A percentile compares a stretch with the other conserved stretches of the same genome.
Conservation (phyloP, 805 yeast genomes). For the Blastobotrys peoriensis region DNA sequence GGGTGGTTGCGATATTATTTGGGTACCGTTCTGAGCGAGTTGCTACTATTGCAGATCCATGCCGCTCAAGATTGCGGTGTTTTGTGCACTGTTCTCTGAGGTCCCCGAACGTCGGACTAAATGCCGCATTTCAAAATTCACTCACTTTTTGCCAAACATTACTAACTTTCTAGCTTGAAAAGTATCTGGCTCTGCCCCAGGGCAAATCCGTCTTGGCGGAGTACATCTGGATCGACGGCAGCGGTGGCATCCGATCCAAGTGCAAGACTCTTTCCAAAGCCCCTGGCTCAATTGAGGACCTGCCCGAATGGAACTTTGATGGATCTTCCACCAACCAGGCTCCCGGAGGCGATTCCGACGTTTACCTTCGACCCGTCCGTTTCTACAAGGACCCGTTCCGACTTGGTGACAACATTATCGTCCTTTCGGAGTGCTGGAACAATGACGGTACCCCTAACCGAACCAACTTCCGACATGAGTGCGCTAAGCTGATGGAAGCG, state of each 20-base stretch:
- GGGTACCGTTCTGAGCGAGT: too few species aligned
- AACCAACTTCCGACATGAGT: constrained; percentile 96
- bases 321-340: constrained; percentile 99
- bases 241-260: constrained; percentile 87
- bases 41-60: too few species aligned
- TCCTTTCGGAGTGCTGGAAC: constrained; percentile 94
- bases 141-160: not conserved
- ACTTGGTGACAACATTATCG: constrained; percentile 94
- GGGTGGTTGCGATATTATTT: too few species aligned
- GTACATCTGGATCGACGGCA: constrained; percentile 96
- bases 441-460: constrained; percentile 99
- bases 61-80: too few species aligned
- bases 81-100: too few species aligned
- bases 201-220: constrained; percentile 86
- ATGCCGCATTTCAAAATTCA: too few species aligned
- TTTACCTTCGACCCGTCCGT: constrained; percentile 92
- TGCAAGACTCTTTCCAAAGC: constrained; percentile 75
- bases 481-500: constrained; percentile 90
- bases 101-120: too few species aligned
- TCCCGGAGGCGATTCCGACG: constrained; percentile 95
- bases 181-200: constrained; percentile 80
- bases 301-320: constrained; percentile 99
- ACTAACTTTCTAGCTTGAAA: constrained; percentile 41
- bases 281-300: constrained; percentile 69
- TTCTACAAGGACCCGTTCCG: constrained; percentile 96